These are phyloP conservation scores for Epicoccum nigrum DNA, from an alignment of 2,329 filamentous ascomycete genomes.

Conservation along the genomic window DNA sequence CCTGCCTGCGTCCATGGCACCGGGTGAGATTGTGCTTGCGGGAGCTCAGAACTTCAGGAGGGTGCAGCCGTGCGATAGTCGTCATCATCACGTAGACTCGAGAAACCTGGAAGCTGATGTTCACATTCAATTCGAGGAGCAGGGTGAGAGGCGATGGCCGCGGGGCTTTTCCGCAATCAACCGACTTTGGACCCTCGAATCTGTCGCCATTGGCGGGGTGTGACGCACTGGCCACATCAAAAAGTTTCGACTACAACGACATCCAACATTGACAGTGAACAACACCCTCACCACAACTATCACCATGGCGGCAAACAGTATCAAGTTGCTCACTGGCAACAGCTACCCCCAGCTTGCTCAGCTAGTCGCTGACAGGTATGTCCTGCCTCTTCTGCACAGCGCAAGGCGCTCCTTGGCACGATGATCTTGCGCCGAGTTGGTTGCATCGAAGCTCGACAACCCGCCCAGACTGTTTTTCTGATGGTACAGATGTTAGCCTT, in stretches of 20 bases:
- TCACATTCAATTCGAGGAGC: background rate
- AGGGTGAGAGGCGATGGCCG: background rate
- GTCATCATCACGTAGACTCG: background rate
- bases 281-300: conserved; percentile 21
- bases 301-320: conserved; percentile 72
- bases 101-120: background rate
- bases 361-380: conserved; percentile 70
- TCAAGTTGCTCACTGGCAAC: conserved; percentile 77
- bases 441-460: conserved; percentile 4
- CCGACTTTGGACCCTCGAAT: background rate
- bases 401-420: conserved; percentile 17
- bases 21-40: background rate
- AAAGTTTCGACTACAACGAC: conserved; percentile 25
- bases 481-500: background rate
- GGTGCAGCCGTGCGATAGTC: background rate
- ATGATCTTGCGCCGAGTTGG: background rate
- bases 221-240: conserved; percentile 27
- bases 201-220: conserved; percentile 9
- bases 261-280: conserved; percentile 15
- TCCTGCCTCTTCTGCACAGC: conserved; percentile 16
- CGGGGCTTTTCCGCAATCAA: conserved; percentile 2
- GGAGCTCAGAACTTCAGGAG: background rate
- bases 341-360: conserved; percentile 75
- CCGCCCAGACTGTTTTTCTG: background rate
- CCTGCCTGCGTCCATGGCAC: background rate